Conservation (phyloP, 495 filamentous ascomycete species). For the Amphirosellinia nigrospora region DNA sequence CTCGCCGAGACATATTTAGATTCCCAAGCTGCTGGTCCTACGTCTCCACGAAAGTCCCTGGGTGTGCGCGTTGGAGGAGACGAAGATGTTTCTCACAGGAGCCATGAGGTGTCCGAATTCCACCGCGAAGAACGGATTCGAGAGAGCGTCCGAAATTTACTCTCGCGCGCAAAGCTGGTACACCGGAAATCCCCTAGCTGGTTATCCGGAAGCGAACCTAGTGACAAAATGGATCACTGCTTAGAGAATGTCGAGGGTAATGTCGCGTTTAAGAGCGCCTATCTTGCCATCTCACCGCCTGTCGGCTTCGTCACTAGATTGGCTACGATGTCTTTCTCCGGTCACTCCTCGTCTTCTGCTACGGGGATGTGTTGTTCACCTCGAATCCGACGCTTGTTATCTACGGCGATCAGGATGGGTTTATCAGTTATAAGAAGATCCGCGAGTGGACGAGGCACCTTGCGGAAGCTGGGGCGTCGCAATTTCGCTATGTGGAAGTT, state of each 20-base stretch:
- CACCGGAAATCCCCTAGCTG: slow-evolving; percentile 25
- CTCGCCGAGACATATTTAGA: slow-evolving; percentile 57
- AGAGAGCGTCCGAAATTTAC: slow-evolving; percentile 47
- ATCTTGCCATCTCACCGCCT: slow-evolving; percentile 83
- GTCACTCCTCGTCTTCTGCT: slow-evolving; percentile 28
- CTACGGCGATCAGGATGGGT: slow-evolving; percentile 80
- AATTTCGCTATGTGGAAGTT: slow-evolving; percentile 64
- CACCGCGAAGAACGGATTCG: slow-evolving; percentile 45
- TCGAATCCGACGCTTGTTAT: slow-evolving; percentile 69
- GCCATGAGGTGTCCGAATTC: slow-evolving; percentile 29
- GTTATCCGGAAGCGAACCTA: neutral
- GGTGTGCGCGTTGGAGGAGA: slow-evolving; percentile 50
- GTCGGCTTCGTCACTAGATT: slow-evolving; percentile 67
- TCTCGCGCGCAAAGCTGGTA: slow-evolving; percentile 42
- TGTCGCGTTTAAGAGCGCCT: slow-evolving; percentile 54
- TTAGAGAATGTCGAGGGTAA: slow-evolving; percentile 35
- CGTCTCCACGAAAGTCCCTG: slow-evolving; percentile 38
- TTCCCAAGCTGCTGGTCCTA: slow-evolving; percentile 34
- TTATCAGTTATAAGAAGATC: slow-evolving; percentile 72
- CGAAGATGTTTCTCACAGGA: slow-evolving; percentile 40
- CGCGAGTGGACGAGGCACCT: slow-evolving; percentile 72
- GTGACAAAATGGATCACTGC: slow-evolving; percentile 28
- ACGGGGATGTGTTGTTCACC: slow-evolving; percentile 47
- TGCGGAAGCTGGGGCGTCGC: slow-evolving; percentile 40
- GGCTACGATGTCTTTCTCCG: slow-evolving; percentile 58